A percentile compares a stretch with the other conserved stretches of the same genome.
Conservation (phyloP, 129 eudicot species). For the Ambrosia trifida region DNA sequence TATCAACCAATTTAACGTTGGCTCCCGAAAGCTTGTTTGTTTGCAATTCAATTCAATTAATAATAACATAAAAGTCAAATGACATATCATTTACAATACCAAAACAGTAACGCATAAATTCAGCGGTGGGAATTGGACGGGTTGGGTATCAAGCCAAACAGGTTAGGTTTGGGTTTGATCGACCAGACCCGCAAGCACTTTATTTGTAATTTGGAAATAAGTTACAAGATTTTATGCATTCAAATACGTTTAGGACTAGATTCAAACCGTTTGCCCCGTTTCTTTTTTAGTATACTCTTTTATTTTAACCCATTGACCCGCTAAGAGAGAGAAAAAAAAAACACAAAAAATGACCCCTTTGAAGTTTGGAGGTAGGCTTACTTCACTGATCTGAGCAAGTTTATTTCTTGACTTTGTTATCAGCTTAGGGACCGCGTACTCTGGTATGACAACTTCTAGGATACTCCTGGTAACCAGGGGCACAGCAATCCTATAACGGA, state of each 20-base stretch:
- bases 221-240: neutral
- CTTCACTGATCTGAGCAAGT: constrained; percentile 95
- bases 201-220: neutral
- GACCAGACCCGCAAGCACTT: constrained; percentile 2
- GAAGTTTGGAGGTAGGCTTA: constrained; percentile 26
- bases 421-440: constrained; percentile 84
- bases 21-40: constrained; percentile 90
- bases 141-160: constrained; percentile 4
- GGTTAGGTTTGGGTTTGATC: neutral
- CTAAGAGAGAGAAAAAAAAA: neutral
- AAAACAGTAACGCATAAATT: neutral
- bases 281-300: neutral
- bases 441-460: constrained; percentile 95
- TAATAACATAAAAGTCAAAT: constrained; percentile 26
- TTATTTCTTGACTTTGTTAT: constrained; percentile 80
- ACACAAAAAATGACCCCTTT: neutral
- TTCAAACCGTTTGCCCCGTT: neutral
- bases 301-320: neutral
- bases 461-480: constrained; percentile 92
- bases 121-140: neutral
- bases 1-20: constrained; percentile 74
- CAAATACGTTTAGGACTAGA: neutral
- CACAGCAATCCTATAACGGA: constrained; percentile 55
- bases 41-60: constrained; percentile 7
- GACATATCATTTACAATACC: neutral